Conservation (phyloP, 1,139 yeast genomes). For the Geotrichum aggregatum region DNA sequence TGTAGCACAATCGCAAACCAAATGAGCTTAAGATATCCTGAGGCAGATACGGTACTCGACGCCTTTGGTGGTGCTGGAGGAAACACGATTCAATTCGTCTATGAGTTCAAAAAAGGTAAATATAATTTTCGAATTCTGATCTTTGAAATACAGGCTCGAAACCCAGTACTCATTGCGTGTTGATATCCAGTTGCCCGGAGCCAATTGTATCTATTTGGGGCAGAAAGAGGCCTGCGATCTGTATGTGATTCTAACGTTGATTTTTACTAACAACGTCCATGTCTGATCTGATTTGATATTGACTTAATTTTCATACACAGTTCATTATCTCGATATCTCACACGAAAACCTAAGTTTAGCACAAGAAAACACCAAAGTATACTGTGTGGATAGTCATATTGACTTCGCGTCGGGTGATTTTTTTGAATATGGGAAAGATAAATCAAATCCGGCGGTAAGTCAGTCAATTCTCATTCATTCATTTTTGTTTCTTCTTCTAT, state of each 20-base stretch:
- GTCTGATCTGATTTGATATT: too few species aligned
- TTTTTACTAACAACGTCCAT: too few species aligned
- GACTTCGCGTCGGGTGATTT: conserved; percentile 50
- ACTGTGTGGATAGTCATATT: conserved; percentile 46
- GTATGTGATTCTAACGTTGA: too few species aligned
- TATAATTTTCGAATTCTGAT: not conserved
- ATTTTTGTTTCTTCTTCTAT: too few species aligned
- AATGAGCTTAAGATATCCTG: conserved; percentile 49
- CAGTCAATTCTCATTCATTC: too few species aligned
- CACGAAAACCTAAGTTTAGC: conserved; percentile 63
- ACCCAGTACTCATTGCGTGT: not conserved
- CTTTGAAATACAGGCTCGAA: too few species aligned
- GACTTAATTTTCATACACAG: too few species aligned
- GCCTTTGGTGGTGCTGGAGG: conserved; percentile 97
- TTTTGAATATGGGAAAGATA: conserved; percentile 33
- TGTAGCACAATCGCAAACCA: conserved; percentile 48
- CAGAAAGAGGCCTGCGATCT: too few species aligned
- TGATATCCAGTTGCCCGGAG: too few species aligned
- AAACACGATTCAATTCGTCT: conserved; percentile 78
- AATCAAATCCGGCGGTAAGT: too few species aligned
- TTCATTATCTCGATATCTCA: conserved; percentile 66
- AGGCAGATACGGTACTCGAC: conserved; percentile 50
- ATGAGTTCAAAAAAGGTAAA: conserved; percentile 42
- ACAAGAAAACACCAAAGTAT: conserved; percentile 64
- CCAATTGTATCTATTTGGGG: too few species aligned